phyloP scores from a whole-genome alignment of 805 yeast species.

The Pichia ethanolica region DNA sequence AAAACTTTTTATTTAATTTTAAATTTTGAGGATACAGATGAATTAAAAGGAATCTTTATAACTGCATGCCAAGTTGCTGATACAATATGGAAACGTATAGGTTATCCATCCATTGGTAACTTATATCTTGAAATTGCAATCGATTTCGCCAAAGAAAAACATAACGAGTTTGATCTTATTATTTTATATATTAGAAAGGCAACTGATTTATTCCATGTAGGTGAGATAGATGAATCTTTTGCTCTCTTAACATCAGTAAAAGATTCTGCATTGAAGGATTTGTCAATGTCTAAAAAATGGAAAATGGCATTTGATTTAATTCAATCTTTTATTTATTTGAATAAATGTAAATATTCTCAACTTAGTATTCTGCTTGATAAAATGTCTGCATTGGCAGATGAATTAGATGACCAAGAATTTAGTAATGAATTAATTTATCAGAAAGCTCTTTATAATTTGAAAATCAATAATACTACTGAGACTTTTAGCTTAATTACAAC shows the following conservation, averaged over 20 bases:
- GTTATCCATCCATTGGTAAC: constrained; percentile 39
- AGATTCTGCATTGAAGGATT: constrained; percentile 22
- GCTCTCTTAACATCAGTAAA: constrained; percentile 29
- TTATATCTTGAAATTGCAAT: constrained; percentile 41
- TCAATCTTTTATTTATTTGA: constrained; percentile 30
- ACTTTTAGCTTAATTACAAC: constrained; percentile 18
- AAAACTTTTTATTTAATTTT: constrained; percentile 51
- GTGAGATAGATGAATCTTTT: constrained; percentile 36
- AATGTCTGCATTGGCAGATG: constrained; percentile 24
- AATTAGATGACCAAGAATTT: constrained; percentile 27
- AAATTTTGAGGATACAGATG: constrained; percentile 15
- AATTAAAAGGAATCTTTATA: constrained; percentile 16
- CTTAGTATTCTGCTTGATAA: constrained; percentile 31
- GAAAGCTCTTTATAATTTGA: constrained; percentile 17
- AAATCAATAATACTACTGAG: constrained; percentile 18
- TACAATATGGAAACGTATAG: constrained; percentile 46
- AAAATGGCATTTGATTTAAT: constrained; percentile 35
- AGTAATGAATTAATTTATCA: constrained; percentile 23
- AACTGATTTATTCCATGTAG: constrained; percentile 29
- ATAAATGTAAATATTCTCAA: constrained; percentile 31
- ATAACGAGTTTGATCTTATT: constrained; percentile 33
- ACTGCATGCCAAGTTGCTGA: constrained; percentile 34
- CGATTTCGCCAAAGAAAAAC: constrained; percentile 29
- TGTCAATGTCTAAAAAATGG: constrained; percentile 35
- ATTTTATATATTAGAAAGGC: constrained; percentile 35